Base-by-base conservation (phyloP, 177 flowering plant species). In the Vitis hybrid region DNA sequence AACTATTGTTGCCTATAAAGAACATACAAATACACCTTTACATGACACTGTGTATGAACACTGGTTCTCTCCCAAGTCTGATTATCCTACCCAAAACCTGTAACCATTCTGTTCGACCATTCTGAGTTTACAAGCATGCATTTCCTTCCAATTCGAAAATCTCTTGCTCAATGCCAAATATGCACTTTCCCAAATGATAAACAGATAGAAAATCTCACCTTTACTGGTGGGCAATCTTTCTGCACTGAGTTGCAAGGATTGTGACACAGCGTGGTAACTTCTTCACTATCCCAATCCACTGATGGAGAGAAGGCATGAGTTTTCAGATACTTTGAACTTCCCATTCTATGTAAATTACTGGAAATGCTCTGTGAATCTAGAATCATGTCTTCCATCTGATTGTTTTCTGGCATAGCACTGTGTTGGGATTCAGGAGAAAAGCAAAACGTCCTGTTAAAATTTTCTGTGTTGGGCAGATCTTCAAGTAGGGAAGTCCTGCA, bases 401-500 rank as follows among this genome's bases (percentile, higher is more conserved):
- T 19, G 39, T 71, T 61, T 62, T 14, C 53, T 3, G 60, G 57
- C 33, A 45, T 11, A 52, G 21, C 39, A 6, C 33, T 48, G 68
- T 10, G 2, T 16, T 62, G 51, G 50, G 53, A 45, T 3, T 49
- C 69, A 53, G 77, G 74, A 16, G 60, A 68, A 64, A 56, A 55
- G 62, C 56, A 64, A 69, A 64, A 74, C 26, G 77, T 60, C 3
- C 61, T 51, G 16, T 56, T 22, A 51, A 53, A 10, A 55, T 57
- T 60, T 63, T 66, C 79, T 16, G 12, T 21, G 59, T 21, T 22
- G 7, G 77, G 68, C 1, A 65, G 70, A 65, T 74, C 79, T 62
- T 73, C 77, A 50, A 71, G 65, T 13, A 79, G 71, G 51, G 77
- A 74, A 66, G 50, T 69, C 71, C 82, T 79, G 75, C 73, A 76